phyloP scores from a whole-genome alignment of 2,329 filamentous ascomycete species.

The Pseudocercospora fijiensis region DNA sequence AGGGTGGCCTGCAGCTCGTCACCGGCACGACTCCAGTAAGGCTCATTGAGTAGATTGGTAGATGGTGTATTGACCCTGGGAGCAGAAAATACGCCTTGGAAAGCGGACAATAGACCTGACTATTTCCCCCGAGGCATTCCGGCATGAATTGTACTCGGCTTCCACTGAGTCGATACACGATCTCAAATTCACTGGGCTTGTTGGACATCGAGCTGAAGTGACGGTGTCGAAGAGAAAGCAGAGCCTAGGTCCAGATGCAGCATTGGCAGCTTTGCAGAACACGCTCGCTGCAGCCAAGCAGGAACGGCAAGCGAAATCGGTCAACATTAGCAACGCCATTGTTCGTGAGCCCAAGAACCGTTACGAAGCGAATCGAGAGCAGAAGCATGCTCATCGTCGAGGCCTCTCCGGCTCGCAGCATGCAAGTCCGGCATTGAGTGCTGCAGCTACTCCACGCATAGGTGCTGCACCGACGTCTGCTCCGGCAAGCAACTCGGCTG shows the following conservation, averaged over 20 bases:
- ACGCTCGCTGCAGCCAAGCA: constrained; percentile 60
- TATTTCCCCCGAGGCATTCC: constrained; percentile 53
- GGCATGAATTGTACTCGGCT: constrained; percentile 58
- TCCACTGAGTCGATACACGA: constrained; percentile 45
- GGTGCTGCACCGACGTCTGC: constrained; percentile 43
- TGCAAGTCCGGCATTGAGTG: constrained; percentile 43
- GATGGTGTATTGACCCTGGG: constrained; percentile 1
- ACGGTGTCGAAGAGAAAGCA: constrained; percentile 50
- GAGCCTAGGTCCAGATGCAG: constrained; percentile 59
- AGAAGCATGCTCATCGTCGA: constrained; percentile 27
- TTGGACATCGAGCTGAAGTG: constrained; percentile 55
- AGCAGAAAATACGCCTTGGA: constrained; percentile 56
- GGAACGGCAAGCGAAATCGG: constrained; percentile 58
- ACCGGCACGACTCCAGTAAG: constrained; percentile 40
- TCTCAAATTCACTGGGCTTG: constrained; percentile 56
- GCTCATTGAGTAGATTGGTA: not conserved
- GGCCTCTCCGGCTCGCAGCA: constrained; percentile 36
- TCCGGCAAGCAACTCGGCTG: constrained; percentile 37
- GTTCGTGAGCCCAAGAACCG: constrained; percentile 39
- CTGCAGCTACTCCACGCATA: constrained; percentile 36
- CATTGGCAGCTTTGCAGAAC: constrained; percentile 59
- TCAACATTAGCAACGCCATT: constrained; percentile 38
- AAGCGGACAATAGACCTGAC: constrained; percentile 57
- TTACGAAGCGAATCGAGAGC: constrained; percentile 34
- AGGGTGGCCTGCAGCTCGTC: constrained; percentile 36